Percentiles rank a stretch among this genome's conserved stretches.
Evolutionary conservation across 1,284 basidiomycete species (phyloP).

Genomic region (Pulchroboletus neoregius): DNA sequence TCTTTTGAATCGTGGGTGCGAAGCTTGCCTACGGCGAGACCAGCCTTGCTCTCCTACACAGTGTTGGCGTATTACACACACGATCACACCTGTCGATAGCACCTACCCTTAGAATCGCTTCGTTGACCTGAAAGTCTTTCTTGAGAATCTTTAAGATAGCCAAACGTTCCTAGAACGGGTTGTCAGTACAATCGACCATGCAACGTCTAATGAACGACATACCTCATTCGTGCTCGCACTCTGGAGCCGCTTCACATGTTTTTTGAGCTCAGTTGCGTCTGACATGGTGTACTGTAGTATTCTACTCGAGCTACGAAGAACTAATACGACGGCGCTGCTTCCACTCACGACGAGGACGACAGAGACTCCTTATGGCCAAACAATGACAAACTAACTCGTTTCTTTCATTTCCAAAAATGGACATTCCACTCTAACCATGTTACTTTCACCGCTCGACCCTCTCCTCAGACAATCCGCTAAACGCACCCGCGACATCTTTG

Average conservation of each 20-base stretch:
- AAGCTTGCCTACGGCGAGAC: conserved; percentile 89
- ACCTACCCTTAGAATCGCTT: conserved; percentile 82
- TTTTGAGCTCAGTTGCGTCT: conserved; percentile 62
- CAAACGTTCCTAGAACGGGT: conserved; percentile 60
- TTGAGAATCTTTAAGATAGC: conserved; percentile 72
- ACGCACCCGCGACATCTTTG: conserved; percentile 67
- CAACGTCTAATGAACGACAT: conserved; percentile 34
- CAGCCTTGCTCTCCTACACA: conserved; percentile 82
- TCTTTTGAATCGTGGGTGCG: conserved; percentile 69
- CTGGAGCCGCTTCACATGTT: conserved; percentile 75
- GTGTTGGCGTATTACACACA: neutral
- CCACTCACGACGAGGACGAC: neutral
- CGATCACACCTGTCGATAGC: neutral
- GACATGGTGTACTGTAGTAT: conserved; percentile 33
- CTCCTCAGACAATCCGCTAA: conserved; percentile 59
- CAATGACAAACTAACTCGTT: conserved; percentile 15
- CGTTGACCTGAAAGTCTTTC: conserved; percentile 76
- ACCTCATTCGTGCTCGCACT: conserved; percentile 59
- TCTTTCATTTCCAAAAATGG: conserved; percentile 13
- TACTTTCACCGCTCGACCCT: conserved; percentile 44
- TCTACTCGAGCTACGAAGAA: conserved; percentile 3
- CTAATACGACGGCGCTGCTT: conserved; percentile 1
- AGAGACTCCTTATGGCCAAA: conserved; percentile 16
- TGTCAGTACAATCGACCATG: no score
- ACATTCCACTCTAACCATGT: neutral